Conservation (phyloP, 257 asterid genomes). For the Solanum lignicaule region DNA sequence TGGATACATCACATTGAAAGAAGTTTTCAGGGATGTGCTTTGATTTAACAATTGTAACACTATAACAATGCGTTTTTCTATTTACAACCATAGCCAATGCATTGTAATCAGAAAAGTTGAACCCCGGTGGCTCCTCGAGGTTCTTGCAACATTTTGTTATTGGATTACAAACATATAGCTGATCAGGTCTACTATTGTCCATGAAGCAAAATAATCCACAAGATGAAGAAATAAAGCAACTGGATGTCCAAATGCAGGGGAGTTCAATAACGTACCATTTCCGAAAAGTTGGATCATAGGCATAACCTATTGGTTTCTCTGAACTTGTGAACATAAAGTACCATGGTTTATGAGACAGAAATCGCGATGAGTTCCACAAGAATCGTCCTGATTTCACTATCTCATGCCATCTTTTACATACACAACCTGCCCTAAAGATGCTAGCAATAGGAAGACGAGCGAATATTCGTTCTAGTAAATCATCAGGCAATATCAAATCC, state of each 20-base stretch:
- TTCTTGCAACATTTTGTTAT: background rate
- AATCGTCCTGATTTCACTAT: background rate
- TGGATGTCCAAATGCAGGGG: background rate
- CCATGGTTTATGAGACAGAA: background rate
- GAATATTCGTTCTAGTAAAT: background rate
- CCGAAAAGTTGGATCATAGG: background rate
- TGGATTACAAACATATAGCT: background rate
- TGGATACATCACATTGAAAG: background rate
- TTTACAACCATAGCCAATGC: background rate
- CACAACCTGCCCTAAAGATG: background rate
- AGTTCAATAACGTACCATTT: background rate
- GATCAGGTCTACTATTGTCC: background rate
- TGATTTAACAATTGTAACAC: background rate
- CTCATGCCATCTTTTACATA: constrained; percentile 4
- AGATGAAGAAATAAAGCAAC: background rate
- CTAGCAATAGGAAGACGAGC: background rate
- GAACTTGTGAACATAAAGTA: background rate
- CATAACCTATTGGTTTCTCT: background rate
- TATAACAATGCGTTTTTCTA: background rate
- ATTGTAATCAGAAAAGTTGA: background rate
- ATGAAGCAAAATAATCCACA: background rate
- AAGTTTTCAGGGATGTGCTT: background rate
- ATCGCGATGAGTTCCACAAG: background rate
- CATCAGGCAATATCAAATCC: constrained; percentile 22
- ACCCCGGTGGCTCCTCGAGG: background rate